Base-by-base conservation (phyloP, 306 rosid species). In the Medicago ruthenica region DNA sequence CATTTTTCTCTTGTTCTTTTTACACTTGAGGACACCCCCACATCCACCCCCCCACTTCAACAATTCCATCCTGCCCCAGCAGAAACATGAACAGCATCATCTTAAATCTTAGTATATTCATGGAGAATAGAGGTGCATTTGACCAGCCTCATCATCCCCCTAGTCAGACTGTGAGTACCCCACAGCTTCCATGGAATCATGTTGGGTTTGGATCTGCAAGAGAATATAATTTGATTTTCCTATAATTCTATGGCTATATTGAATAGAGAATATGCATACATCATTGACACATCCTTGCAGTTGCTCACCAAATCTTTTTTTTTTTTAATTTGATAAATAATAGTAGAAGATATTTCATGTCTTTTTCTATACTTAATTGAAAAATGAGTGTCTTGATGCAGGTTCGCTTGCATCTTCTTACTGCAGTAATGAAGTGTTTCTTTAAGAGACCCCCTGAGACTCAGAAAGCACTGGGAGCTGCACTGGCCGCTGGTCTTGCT, bases 391-490 rank as follows among this genome's bases (percentile, higher is more conserved):
- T 79, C 81, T 47, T 80, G 83, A 66, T 77, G 79, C 93, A 96
- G 99, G 99, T 96, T 79, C 99, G 97, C 75, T 79, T 96, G 54
- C 99, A 96, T 89, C 93, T 96, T 77, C 97, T 96, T 73, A 92
- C 99, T 64, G 98, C 99, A 64, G 97, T 90, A 18, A 89, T 92
- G 99, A 96, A 96, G 88, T 96, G 99, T 76, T 96, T 96, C 86
- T 96, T 96, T 83, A 96, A 96, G 86, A 93, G 98, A 84, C 86
- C 99, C 9, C 99, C 99, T 7, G 99, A 96, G 89, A 86, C 98
- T 81, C 96, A 87, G 71, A 89, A 86, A 74, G 87, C 97, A 69
- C 86, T 96, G 83, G 98, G 98, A 75, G 98, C 96, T 83, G 99
- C 96, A 64, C 83, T 96, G 84, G 96, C 98, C 71, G 96, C 97